These are phyloP conservation scores for Microdochium bolleyi DNA, from an alignment of 2,329 filamentous ascomycete species.

Conservation along the genomic window DNA sequence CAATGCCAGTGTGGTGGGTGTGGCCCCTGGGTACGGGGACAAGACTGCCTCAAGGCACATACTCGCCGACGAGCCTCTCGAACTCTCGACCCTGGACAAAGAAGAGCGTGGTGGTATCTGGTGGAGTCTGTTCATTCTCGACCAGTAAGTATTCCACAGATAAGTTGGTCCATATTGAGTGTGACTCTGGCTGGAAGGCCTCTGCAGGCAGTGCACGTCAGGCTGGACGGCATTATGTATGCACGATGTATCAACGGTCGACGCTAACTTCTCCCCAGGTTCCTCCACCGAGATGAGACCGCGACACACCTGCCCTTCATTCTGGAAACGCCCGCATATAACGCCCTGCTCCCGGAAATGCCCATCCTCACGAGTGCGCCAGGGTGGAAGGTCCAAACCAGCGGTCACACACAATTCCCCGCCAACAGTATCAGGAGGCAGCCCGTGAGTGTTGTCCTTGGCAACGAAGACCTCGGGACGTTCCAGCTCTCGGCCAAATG, in stretches of 20 bases:
- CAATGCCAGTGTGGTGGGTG: conserved; percentile 23
- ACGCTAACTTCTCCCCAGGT: conserved; percentile 12
- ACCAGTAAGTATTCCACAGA: conserved; percentile 23
- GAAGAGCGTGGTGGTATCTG: conserved; percentile 32
- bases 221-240: too few relatives aligned
- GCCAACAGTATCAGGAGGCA: conserved; percentile 1
- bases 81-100: conserved; percentile 15
- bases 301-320: conserved; percentile 19
- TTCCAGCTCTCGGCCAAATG: conserved; percentile 23
- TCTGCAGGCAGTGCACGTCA: too few relatives aligned
- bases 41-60: conserved; percentile 19
- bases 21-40: conserved; percentile 26
- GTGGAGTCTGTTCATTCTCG: conserved; percentile 35
- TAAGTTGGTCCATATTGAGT: not conserved
- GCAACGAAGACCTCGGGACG: conserved; percentile 10
- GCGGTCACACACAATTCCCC: not conserved
- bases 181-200: too few relatives aligned
- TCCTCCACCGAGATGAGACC: conserved; percentile 20
- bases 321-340: conserved; percentile 17
- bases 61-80: conserved; percentile 14
- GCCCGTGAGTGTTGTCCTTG: conserved; percentile 13
- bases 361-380: conserved; percentile 1
- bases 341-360: conserved; percentile 19
- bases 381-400: not conserved
- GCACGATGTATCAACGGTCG: too few relatives aligned